Base-by-base conservation (phyloP, 2,329 filamentous ascomycete genomes). In the Malbranchea cinnamomea region DNA sequence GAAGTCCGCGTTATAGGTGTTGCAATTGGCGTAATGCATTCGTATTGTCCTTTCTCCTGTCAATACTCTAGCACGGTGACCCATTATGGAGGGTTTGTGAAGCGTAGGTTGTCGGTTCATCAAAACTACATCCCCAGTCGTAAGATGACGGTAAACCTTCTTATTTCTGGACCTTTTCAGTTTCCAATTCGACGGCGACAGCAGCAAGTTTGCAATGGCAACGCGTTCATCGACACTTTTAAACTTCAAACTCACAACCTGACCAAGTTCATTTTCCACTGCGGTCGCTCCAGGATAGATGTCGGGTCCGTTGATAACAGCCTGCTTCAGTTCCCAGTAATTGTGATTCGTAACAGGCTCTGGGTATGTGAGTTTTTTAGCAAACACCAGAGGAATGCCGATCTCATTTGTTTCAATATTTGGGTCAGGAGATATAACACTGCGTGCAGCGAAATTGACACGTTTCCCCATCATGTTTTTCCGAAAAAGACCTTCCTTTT, bases 391-490 rank as follows among this genome's bases (percentile, higher is more conserved):
- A 11, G 89, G 89, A 2, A 98, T 87, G 53, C 89, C 89, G 41
- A 98, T 95, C 57, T 98, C 89, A 53, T 93, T 95, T 11, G 89
- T 95, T 55, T 98, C 89, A 46, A 98, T 93, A 49, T 95, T 98
- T 2, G 89, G 89, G 50, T 98, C 89, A 0, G 89, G 89, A 6
- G 87, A 95, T 44, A 98, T 98, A 52, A 98, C 89, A 67, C 81
- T 92, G 53, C 89, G 78, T 21, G 89, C 89, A 28, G 89, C 89
- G 52, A 89, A 95, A 55, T 98, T 95, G 59, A 98, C 89, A 63
- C 89, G 84, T 65, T 98, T 98, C 37, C 89, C 89, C 89, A 98
- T 98, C 89, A 98, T 95, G 57, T 98, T 94, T 64, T 93, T 95
- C 45, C 89, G 71, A 65, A 98, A 98, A 17, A 98, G 67, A 41